A percentile compares a stretch with the other conserved stretches of the same genome.
Conservation (phyloP, 176 grass and related monocot genomes). For the Panicum miliaceum region DNA sequence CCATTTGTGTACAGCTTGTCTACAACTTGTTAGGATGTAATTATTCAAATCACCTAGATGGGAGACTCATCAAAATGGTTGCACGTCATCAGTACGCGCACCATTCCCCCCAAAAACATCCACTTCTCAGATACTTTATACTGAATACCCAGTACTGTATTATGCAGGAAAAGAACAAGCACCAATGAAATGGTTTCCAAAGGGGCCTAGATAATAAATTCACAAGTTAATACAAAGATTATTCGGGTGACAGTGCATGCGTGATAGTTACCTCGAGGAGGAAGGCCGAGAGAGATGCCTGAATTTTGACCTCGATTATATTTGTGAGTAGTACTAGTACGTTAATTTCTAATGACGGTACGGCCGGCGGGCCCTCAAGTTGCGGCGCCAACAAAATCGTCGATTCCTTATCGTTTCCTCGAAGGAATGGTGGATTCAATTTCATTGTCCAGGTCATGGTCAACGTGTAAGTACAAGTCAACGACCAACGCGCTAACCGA, state of each 20-base stretch:
- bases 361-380: background rate
- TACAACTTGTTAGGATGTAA: too few relatives aligned
- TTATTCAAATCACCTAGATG: too few relatives aligned
- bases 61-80: too few relatives aligned
- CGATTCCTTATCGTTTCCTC: background rate
- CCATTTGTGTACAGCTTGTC: too few relatives aligned
- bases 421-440: background rate
- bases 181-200: background rate
- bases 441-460: background rate
- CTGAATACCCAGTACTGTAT: too few relatives aligned
- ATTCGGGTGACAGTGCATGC: slow-evolving; percentile 25
- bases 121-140: too few relatives aligned
- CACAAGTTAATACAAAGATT: background rate
- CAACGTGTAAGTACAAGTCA: background rate
- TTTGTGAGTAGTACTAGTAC: background rate
- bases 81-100: too few relatives aligned
- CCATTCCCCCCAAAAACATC: too few relatives aligned
- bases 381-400: background rate
- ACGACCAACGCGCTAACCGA: background rate
- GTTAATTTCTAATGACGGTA: background rate
- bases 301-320: background rate
- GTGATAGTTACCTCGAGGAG: background rate
- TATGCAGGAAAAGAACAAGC: background rate
- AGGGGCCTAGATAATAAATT: background rate
- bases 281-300: background rate